Percentiles rank a stretch among this genome's conserved stretches.
These are phyloP conservation scores for Cytidiella melzeri DNA, from an alignment of 768 basidiomycete genomes.

Conservation along the genomic window DNA sequence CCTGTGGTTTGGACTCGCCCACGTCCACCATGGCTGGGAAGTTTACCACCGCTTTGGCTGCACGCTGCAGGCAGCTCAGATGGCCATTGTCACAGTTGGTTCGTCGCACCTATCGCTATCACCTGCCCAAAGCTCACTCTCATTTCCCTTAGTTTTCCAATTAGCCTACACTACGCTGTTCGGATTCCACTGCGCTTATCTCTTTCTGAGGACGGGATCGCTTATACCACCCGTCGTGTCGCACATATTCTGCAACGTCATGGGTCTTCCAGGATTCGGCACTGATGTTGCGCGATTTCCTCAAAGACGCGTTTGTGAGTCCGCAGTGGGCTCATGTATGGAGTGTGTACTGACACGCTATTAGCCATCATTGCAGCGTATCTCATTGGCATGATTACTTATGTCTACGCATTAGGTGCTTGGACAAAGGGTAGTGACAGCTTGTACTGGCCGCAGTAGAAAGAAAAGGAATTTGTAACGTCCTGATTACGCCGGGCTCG, in stretches of 20 bases:
- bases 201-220: slow-evolving; percentile 83
- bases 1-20: slow-evolving; percentile 85
- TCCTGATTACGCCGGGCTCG: too few relatives aligned
- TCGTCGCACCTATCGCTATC: slow-evolving; percentile 18
- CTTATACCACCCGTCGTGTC: slow-evolving; percentile 70
- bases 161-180: slow-evolving; percentile 88
- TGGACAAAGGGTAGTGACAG: slow-evolving; percentile 40
- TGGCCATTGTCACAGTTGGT: slow-evolving; percentile 55
- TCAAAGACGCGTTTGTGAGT: slow-evolving; percentile 6
- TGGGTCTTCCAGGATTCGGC: slow-evolving; percentile 76
- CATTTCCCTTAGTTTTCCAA: slow-evolving; percentile 64
- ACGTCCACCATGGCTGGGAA: slow-evolving; percentile 91
- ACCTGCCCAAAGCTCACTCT: slow-evolving; percentile 5
- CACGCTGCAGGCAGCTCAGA: slow-evolving; percentile 53
- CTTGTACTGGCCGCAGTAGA: slow-evolving; percentile 42
- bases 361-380: slow-evolving; percentile 54
- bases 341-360: slow-evolving; percentile 2
- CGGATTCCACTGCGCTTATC: slow-evolving; percentile 80
- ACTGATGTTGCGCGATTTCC: slow-evolving; percentile 33
- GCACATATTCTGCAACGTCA: slow-evolving; percentile 90
- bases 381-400: slow-evolving; percentile 51
- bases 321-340: not conserved
- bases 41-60: slow-evolving; percentile 70
- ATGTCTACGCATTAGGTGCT: slow-evolving; percentile 42
- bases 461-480: too few relatives aligned